Evolutionary conservation across 2,329 filamentous ascomycete species (phyloP).

Genomic region (Corynespora cassiicola): DNA sequence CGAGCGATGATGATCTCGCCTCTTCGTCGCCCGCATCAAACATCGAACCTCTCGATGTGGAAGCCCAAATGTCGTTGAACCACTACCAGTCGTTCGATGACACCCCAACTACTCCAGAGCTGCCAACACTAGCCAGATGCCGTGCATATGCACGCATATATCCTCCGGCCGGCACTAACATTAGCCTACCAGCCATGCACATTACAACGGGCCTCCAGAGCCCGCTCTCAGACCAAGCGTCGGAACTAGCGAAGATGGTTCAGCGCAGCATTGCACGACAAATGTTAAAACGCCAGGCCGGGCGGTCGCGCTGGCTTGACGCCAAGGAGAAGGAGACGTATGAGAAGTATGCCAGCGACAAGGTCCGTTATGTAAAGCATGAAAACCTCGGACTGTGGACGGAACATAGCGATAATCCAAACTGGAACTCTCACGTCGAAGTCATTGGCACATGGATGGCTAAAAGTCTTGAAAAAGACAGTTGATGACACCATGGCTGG

Average conservation of each 20-base stretch:
- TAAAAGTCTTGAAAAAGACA: constrained; percentile 14
- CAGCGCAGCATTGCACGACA: constrained; percentile 48
- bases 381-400: constrained; percentile 35
- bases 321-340: constrained; percentile 33
- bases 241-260: constrained; percentile 50
- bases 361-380: constrained; percentile 20
- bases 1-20: constrained; percentile 31
- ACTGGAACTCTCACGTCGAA: constrained; percentile 20
- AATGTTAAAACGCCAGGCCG: constrained; percentile 27
- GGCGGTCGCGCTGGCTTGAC: constrained; percentile 30
- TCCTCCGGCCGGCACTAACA: constrained; percentile 47
- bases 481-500: background rate
- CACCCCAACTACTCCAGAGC: constrained; percentile 9
- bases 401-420: constrained; percentile 9
- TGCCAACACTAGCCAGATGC: constrained; percentile 33
- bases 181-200: constrained; percentile 50
- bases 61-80: constrained; percentile 33
- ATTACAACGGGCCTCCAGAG: constrained; percentile 47
- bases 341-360: constrained; percentile 29
- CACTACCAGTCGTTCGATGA: constrained; percentile 32
- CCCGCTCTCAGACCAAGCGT: constrained; percentile 47
- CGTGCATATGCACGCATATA: constrained; percentile 48
- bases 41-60: constrained; percentile 35
- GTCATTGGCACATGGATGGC: constrained; percentile 34
- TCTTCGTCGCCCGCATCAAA: constrained; percentile 18